Conservation (phyloP, 352 stramenopile species). For the Saprolegnia diclina region DNA sequence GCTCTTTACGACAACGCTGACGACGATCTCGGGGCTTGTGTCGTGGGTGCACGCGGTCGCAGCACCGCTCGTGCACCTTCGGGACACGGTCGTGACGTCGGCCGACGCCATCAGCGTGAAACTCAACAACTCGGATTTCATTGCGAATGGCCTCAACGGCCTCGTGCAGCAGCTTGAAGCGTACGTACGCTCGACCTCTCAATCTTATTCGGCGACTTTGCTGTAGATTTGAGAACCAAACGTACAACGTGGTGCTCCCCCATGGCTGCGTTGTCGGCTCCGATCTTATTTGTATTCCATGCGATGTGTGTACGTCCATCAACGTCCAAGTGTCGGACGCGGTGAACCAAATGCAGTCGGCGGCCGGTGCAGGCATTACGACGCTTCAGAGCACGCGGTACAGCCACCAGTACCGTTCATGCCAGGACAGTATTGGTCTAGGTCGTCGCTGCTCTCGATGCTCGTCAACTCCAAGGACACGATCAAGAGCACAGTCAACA, state of each 20-base stretch:
- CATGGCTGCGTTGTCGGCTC: constrained; percentile 28
- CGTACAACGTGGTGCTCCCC: constrained; percentile 34
- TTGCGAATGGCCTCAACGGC: constrained; percentile 35
- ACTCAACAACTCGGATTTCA: constrained; percentile 41
- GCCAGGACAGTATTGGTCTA: not conserved
- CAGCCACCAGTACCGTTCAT: constrained; percentile 29
- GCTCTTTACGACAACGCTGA: constrained; percentile 18
- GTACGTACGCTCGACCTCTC: not conserved
- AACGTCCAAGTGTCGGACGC: constrained; percentile 33
- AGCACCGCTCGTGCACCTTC: constrained; percentile 40
- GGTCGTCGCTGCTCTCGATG: not conserved
- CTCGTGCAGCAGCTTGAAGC: constrained; percentile 33
- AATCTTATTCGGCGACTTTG: not conserved
- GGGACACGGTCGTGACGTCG: constrained; percentile 36
- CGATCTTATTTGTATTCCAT: constrained; percentile 38
- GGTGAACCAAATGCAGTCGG: constrained; percentile 35
- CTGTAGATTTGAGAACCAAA: constrained; percentile 32
- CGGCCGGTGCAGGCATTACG: constrained; percentile 36
- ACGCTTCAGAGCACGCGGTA: constrained; percentile 34
- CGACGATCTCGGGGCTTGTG: not conserved
- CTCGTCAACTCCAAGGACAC: constrained; percentile 38
- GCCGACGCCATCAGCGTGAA: constrained; percentile 32
- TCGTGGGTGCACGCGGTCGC: constrained; percentile 41
- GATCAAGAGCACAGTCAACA: constrained; percentile 40
- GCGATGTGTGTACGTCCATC: constrained; percentile 37